Percentiles rank a stretch among this genome's conserved stretches.
Conservation (phyloP, 2,329 filamentous ascomycete genomes). For the Fusarium nygamai region DNA sequence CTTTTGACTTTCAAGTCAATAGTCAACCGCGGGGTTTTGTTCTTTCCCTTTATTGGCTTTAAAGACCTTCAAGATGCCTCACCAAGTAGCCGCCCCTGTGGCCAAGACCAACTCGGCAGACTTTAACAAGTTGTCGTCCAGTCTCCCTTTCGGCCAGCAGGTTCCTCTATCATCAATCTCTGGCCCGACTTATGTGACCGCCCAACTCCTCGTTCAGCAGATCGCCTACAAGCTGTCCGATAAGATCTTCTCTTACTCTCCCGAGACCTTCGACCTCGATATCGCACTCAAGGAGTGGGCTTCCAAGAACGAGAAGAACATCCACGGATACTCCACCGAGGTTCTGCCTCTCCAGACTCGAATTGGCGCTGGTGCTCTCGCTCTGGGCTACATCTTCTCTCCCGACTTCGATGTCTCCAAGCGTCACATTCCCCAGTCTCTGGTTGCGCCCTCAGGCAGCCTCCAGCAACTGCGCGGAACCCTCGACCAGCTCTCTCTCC, state of each 20-base stretch:
- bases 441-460: slow-evolving; percentile 86
- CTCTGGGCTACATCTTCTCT: slow-evolving; percentile 97
- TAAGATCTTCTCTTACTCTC: slow-evolving; percentile 97
- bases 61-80: slow-evolving; percentile 41
- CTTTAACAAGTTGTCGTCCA: slow-evolving; percentile 59
- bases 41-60: slow-evolving; percentile 3
- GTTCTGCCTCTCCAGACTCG: slow-evolving; percentile 87
- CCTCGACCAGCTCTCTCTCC: slow-evolving; percentile 88
- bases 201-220: slow-evolving; percentile 94
- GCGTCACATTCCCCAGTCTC: slow-evolving; percentile 88
- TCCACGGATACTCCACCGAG: slow-evolving; percentile 80
- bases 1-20: slow-evolving; percentile 16
- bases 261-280: slow-evolving; percentile 92
- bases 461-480: slow-evolving; percentile 82
- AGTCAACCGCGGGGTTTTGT: slow-evolving; percentile 9
- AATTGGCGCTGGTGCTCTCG: slow-evolving; percentile 87
- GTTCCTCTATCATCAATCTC: slow-evolving; percentile 71
- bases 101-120: slow-evolving; percentile 39
- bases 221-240: slow-evolving; percentile 94
- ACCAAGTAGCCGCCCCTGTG: slow-evolving; percentile 50
- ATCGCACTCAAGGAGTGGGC: slow-evolving; percentile 83
- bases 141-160: slow-evolving; percentile 66
- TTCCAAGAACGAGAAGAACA: slow-evolving; percentile 75
- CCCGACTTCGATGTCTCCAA: slow-evolving; percentile 94
- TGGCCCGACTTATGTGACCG: slow-evolving; percentile 91